Conservation (phyloP, 768 basidiomycete genomes). For the Xerocomellus dryophilus region DNA sequence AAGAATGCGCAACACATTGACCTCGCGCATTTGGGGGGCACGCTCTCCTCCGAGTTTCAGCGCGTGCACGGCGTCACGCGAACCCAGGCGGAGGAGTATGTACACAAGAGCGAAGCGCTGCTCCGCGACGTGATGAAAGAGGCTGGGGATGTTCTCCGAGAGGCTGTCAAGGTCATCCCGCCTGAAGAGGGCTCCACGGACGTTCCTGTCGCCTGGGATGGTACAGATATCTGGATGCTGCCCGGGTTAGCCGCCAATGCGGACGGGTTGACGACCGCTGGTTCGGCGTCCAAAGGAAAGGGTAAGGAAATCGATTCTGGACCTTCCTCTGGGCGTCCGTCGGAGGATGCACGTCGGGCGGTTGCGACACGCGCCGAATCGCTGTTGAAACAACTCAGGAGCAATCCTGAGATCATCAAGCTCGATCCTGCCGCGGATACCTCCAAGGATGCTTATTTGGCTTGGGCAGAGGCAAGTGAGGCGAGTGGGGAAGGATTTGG, state of each 20-base stretch:
- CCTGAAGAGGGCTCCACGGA: conserved; percentile 51
- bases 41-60: conserved; percentile 62
- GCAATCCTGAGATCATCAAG: conserved; percentile 71
- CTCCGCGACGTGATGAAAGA: conserved; percentile 72
- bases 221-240: conserved; percentile 81
- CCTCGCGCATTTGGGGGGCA: conserved; percentile 62
- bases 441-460: conserved; percentile 49
- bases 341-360: conserved; percentile 45
- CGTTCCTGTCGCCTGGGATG: conserved; percentile 67
- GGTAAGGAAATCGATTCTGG: conserved; percentile 33
- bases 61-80: conserved; percentile 72
- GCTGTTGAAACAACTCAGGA: conserved; percentile 66
- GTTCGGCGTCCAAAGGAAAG: conserved; percentile 33
- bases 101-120: conserved; percentile 66
- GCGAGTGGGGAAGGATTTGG: conserved; percentile 52
- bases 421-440: conserved; percentile 72
- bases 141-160: conserved; percentile 76
- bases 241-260: conserved; percentile 34
- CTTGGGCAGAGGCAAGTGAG: conserved; percentile 58
- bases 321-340: conserved; percentile 27
- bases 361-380: conserved; percentile 76
- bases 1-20: conserved; percentile 64
- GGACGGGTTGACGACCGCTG: conserved; percentile 13
- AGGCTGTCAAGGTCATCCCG: conserved; percentile 91
- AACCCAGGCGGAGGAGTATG: conserved; percentile 82